Percentiles rank a stretch among this genome's conserved stretches.
These are phyloP conservation scores for Alternaria alternata DNA, from an alignment of 2,329 filamentous ascomycete genomes.

Conservation along the genomic window DNA sequence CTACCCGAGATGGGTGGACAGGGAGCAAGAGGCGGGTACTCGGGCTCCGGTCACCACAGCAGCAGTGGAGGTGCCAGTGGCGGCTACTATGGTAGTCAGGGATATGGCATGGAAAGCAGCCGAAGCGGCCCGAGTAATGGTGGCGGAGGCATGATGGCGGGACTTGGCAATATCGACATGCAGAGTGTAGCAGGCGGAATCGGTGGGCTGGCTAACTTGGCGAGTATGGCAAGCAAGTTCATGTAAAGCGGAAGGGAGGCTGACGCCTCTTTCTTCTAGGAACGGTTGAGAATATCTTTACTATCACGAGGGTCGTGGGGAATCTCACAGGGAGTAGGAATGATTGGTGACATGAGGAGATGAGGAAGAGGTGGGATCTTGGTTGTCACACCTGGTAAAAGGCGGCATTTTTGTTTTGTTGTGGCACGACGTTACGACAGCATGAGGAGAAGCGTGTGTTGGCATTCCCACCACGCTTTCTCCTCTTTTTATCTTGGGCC, in stretches of 20 bases:
- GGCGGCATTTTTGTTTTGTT: background rate
- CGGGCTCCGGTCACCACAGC: conserved; percentile 26
- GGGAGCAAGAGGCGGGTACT: conserved; percentile 33
- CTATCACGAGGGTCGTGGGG: conserved; percentile 12
- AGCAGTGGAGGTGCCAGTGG: conserved; percentile 18
- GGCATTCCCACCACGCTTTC: background rate
- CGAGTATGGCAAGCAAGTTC: conserved; percentile 58
- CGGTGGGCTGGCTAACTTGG: conserved; percentile 57
- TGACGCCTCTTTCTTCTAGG: conserved; percentile 15
- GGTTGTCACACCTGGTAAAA: background rate
- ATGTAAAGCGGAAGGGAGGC: conserved; percentile 46
- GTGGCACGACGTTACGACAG: background rate
- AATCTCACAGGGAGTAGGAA: background rate
- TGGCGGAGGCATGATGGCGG: conserved; percentile 38
- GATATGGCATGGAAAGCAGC: conserved; percentile 50
- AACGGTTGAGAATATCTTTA: conserved; percentile 20
- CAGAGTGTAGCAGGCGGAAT: conserved; percentile 49
- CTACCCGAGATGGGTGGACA: conserved; percentile 65
- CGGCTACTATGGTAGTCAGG: conserved; percentile 57
- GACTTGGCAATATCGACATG: conserved; percentile 39
- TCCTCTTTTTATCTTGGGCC: background rate
- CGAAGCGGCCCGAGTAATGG: conserved; percentile 34
- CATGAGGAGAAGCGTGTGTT: background rate
- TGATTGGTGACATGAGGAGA: background rate
- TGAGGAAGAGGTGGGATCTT: background rate